Evolutionary conservation across 495 filamentous ascomycete genomes (phyloP).

Genomic region (Penicillium atrosanguineum): DNA sequence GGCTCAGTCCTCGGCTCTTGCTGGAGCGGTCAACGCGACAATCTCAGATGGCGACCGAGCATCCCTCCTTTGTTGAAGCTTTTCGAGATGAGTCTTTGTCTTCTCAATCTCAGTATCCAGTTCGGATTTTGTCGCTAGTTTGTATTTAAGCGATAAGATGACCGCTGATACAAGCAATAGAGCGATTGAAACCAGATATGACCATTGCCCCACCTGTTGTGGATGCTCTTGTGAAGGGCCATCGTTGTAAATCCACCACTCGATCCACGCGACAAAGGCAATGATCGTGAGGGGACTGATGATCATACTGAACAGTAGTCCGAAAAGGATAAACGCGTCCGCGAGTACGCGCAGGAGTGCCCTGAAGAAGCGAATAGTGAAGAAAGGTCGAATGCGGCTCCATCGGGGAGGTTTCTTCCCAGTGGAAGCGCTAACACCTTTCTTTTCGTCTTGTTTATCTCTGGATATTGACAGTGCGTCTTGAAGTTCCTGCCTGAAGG

Average conservation of each 20-base stretch:
- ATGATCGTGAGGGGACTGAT: constrained; percentile 33
- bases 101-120: constrained; percentile 25
- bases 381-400: constrained; percentile 2
- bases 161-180: constrained; percentile 29
- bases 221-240: constrained; percentile 30
- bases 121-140: constrained; percentile 24
- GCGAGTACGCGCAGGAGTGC: constrained; percentile 10
- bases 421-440: not conserved
- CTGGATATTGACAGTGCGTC: not conserved
- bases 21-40: not conserved
- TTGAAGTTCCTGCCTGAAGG: constrained; percentile 21
- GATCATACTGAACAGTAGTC: constrained; percentile 31
- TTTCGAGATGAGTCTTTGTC: constrained; percentile 12
- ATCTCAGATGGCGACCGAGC: not conserved
- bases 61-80: constrained; percentile 17
- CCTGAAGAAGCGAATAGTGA: constrained; percentile 13
- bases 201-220: constrained; percentile 36
- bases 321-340: constrained; percentile 21
- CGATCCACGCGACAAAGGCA: constrained; percentile 34
- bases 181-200: constrained; percentile 25
- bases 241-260: constrained; percentile 33
- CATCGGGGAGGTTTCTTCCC: not conserved
- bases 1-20: not conserved
- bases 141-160: constrained; percentile 27
- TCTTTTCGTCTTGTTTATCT: not conserved